Evolutionary conservation across 2,329 filamentous ascomycete species (phyloP), one percentile per base, ranked within the genome.

Genomic region (Venturiaceae sp.): DNA sequence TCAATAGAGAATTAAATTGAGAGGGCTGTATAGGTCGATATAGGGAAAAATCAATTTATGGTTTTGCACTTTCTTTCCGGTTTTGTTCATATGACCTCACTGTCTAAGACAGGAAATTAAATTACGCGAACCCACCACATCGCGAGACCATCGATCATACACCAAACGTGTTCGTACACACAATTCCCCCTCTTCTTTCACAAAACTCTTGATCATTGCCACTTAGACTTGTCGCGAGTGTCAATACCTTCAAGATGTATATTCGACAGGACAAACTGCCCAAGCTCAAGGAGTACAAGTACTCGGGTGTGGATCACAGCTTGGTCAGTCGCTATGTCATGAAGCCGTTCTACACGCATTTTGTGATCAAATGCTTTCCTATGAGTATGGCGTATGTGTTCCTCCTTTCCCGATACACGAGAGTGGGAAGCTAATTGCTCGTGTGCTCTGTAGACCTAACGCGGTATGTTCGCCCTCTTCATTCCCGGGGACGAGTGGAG

Each of bases 321-420:
- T 79, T 96, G 62, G 80, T 90, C 41, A 96, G 92, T 63, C 89
- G 87, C 72, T 97, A 96, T 77, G 83, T 99, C 64, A 79, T 99
- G 67, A 97, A 99, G 80, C 94, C 94, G 7, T 99, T 97, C 76
- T 99, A 97, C 80, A 95, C 85, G 68, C 86, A 95, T 75, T 81
- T 94, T 64, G 92, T 95, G 68, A 96, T 99, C 77, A 85, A 92
- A 63, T 87, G 86, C 75, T 97, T 99, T 71, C 94, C 94, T 47
- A 88, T 95, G 84, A 88, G 80, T 71, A 97, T 99, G 92, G 94
- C 94, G 71, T 84, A 69, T 78, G 81, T 81, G 3, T 52, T 19
- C 32, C 26, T 28, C 23, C 44, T 6, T 36, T 28, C 34, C 33
- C 57, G 7, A 30, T 52, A 13, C 26, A 7, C 6, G 19, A 1